A percentile compares a stretch with the other conserved stretches of the same genome.
phyloP scores from a whole-genome alignment of 176 grass and related monocot species.

The Dendrocalamus sinicus region DNA sequence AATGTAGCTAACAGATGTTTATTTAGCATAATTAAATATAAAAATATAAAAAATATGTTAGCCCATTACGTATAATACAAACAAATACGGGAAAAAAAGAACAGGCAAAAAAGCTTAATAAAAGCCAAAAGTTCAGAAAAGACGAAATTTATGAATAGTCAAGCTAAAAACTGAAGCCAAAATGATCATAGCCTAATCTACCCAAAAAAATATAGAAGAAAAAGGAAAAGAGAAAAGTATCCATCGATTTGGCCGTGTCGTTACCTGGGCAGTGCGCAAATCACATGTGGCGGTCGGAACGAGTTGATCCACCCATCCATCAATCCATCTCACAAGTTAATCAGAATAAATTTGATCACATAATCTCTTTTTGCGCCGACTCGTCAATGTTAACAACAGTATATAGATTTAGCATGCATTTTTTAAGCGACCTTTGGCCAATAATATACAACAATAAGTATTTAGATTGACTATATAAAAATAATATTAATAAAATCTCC shows the following conservation, averaged over 20 bases:
- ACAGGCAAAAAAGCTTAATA: too few species aligned
- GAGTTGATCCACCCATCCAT: not conserved
- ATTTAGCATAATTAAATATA: too few species aligned
- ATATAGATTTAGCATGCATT: not conserved
- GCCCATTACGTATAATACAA: too few species aligned
- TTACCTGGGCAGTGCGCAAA: conserved; percentile 26
- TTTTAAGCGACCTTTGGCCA: not conserved
- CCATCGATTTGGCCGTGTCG: conserved; percentile 13
- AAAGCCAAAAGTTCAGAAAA: too few species aligned
- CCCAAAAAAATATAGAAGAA: not conserved
- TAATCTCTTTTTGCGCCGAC: not conserved
- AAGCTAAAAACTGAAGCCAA: too few species aligned
- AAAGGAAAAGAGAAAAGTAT: not conserved
- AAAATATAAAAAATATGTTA: too few species aligned
- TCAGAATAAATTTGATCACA: conserved; percentile 9
- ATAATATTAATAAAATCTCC: not conserved
- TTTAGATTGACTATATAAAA: not conserved
- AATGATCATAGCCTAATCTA: not conserved
- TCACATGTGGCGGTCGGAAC: conserved; percentile 19
- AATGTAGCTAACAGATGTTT: too few species aligned
- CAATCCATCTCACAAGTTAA: conserved; percentile 1
- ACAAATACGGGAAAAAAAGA: too few species aligned
- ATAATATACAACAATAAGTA: not conserved
- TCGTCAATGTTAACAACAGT: not conserved
- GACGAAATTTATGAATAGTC: too few species aligned